Evolutionary conservation across 805 yeast genomes (phyloP).

Genomic region (Nakazawaea ambrosiae): DNA sequence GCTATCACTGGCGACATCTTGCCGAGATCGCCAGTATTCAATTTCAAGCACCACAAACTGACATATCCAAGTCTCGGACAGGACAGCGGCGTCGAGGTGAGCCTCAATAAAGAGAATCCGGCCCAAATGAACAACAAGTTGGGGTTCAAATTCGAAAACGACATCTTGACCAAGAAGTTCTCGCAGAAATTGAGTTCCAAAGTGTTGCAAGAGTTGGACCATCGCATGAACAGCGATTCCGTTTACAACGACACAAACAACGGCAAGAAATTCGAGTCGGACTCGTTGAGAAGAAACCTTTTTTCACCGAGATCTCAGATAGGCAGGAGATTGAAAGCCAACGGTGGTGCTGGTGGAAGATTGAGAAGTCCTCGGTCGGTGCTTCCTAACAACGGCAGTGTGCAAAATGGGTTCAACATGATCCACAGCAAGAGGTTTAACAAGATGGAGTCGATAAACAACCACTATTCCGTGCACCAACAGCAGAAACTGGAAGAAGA

Average conservation of each 20-base stretch:
- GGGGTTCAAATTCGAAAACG: conserved; percentile 27
- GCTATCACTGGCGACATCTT: neutral
- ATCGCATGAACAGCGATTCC: conserved; percentile 32
- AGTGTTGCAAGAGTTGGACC: conserved; percentile 37
- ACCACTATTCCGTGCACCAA: conserved; percentile 35
- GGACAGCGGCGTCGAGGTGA: conserved; percentile 15
- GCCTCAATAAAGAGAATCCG: conserved; percentile 22
- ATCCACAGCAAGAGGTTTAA: conserved; percentile 39
- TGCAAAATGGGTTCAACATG: conserved; percentile 34
- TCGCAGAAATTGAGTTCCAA: conserved; percentile 38
- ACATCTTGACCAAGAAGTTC: conserved; percentile 36
- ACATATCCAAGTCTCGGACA: conserved; percentile 3
- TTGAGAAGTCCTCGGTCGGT: conserved; percentile 12
- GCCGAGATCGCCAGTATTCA: conserved; percentile 10
- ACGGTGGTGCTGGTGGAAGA: too few relatives aligned
- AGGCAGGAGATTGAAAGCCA: conserved; percentile 17
- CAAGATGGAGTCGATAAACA: conserved; percentile 42
- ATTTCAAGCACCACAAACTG: conserved; percentile 6
- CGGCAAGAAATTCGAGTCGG: neutral
- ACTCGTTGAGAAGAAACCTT: neutral
- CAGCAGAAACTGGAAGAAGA: too few relatives aligned
- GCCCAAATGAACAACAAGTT: too few relatives aligned
- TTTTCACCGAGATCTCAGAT: conserved; percentile 10
- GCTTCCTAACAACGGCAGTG: too few relatives aligned
- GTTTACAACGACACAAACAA: conserved; percentile 19